A percentile compares a stretch with the other conserved stretches of the same genome.
phyloP scores from a whole-genome alignment of 306 rosid genomes.

The Dryas octopetala region DNA sequence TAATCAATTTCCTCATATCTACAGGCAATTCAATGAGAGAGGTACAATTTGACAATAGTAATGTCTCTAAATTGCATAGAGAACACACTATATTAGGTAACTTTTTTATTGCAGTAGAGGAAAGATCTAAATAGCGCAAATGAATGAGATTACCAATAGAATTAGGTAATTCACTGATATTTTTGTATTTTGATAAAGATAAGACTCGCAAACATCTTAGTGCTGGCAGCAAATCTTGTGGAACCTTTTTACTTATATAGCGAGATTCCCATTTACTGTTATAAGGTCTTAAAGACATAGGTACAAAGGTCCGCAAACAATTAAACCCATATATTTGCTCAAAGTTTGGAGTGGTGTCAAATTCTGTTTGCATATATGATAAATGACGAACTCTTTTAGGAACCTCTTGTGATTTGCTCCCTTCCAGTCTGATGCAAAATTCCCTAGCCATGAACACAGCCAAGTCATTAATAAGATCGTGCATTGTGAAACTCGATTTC shows the following conservation, averaged over 20 bases:
- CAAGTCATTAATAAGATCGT: too few relatives aligned
- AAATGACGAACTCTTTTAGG: neutral
- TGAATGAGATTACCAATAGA: neutral
- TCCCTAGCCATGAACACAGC: too few relatives aligned
- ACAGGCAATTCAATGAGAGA: too few relatives aligned
- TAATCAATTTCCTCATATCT: too few relatives aligned
- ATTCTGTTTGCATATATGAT: neutral
- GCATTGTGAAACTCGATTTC: too few relatives aligned
- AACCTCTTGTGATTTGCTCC: too few relatives aligned
- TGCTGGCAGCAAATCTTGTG: neutral
- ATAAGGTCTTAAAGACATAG: neutral
- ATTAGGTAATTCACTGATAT: neutral
- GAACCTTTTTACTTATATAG: neutral
- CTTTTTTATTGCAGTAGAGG: too few relatives aligned
- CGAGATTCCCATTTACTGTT: too few relatives aligned
- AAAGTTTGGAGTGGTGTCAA: neutral
- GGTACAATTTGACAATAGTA: neutral
- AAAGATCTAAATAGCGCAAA: neutral
- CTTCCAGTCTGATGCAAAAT: too few relatives aligned
- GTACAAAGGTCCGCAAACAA: too few relatives aligned
- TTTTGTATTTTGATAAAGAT: neutral
- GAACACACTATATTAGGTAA: slow-evolving; percentile 1
- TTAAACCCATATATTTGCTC: too few relatives aligned
- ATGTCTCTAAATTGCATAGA: slow-evolving; percentile 17
- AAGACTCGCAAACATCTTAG: neutral